These are phyloP conservation scores for Hymenoscyphus repandus DNA, from an alignment of 2,329 filamentous ascomycete genomes.

Conservation along the genomic window DNA sequence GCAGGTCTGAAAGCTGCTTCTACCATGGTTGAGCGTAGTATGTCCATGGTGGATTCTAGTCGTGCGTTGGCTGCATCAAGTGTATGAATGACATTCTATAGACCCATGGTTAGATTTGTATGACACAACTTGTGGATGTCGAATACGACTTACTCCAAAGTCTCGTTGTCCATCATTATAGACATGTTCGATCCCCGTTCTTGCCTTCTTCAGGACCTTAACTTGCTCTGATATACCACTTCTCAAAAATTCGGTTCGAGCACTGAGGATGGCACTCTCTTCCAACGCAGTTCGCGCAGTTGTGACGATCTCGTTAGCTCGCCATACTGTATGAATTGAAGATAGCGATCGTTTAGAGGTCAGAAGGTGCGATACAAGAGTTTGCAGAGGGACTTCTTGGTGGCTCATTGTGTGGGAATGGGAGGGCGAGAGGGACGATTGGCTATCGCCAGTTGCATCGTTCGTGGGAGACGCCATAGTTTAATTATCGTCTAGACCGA, in stretches of 20 bases:
- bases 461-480: slow-evolving; percentile 16
- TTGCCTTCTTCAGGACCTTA: slow-evolving; percentile 45
- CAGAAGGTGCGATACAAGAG: slow-evolving; percentile 77
- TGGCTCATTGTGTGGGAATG: slow-evolving; percentile 17
- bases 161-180: slow-evolving; percentile 55
- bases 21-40: slow-evolving; percentile 59
- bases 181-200: slow-evolving; percentile 46
- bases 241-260: slow-evolving; percentile 63
- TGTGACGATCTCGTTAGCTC: slow-evolving; percentile 80
- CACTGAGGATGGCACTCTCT: slow-evolving; percentile 68
- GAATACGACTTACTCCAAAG: slow-evolving; percentile 39
- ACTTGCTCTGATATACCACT: slow-evolving; percentile 54
- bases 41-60: slow-evolving; percentile 61
- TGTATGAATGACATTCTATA: slow-evolving; percentile 49
- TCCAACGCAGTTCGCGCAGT: slow-evolving; percentile 71
- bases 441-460: slow-evolving; percentile 17
- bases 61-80: slow-evolving; percentile 63
- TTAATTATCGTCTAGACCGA: no score
- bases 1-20: slow-evolving; percentile 57
- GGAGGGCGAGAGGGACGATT: slow-evolving; percentile 25
- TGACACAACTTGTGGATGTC: background rate
- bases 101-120: slow-evolving; percentile 5
- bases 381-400: slow-evolving; percentile 53
- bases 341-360: slow-evolving; percentile 83
- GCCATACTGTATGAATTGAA: slow-evolving; percentile 75